These are phyloP conservation scores for Talaromyces sp. DNA, from an alignment of 2,329 filamentous ascomycete genomes.

Conservation along the genomic window DNA sequence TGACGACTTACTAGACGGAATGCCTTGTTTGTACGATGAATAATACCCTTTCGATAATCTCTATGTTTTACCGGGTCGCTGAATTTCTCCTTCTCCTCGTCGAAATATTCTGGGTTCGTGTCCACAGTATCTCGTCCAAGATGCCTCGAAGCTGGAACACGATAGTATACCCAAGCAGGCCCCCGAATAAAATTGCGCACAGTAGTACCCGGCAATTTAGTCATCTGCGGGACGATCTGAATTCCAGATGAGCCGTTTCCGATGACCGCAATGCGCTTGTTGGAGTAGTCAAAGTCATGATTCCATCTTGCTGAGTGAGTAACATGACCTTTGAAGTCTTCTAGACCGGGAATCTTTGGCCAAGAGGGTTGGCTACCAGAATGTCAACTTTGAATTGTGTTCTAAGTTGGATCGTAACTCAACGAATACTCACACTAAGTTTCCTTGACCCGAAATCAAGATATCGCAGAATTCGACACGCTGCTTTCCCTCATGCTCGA, in stretches of 20 bases:
- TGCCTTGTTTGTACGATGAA: background rate
- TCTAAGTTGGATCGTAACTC: background rate
- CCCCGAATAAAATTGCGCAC: conserved; percentile 23
- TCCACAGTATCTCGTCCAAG: background rate
- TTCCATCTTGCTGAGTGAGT: conserved; percentile 35
- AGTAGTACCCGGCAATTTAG: conserved; percentile 32
- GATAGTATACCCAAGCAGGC: conserved; percentile 1
- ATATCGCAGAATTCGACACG: conserved; percentile 24
- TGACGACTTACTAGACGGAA: background rate
- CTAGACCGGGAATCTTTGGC: conserved; percentile 18
- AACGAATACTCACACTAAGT: conserved; percentile 18
- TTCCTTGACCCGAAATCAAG: conserved; percentile 29
- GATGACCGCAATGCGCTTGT: conserved; percentile 26
- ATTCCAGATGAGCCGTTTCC: conserved; percentile 33
- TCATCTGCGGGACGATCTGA: conserved; percentile 33
- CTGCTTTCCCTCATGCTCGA: conserved; percentile 19
- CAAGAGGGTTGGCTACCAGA: background rate
- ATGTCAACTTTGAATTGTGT: background rate
- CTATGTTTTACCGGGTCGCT: background rate
- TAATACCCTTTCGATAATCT: background rate
- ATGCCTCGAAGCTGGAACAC: background rate
- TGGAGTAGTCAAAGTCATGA: conserved; percentile 21
- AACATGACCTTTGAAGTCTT: conserved; percentile 29
- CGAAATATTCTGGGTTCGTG: background rate
- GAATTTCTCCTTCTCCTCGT: background rate